phyloP scores from a whole-genome alignment of 768 basidiomycete species.

The Suillus hirtellus region DNA sequence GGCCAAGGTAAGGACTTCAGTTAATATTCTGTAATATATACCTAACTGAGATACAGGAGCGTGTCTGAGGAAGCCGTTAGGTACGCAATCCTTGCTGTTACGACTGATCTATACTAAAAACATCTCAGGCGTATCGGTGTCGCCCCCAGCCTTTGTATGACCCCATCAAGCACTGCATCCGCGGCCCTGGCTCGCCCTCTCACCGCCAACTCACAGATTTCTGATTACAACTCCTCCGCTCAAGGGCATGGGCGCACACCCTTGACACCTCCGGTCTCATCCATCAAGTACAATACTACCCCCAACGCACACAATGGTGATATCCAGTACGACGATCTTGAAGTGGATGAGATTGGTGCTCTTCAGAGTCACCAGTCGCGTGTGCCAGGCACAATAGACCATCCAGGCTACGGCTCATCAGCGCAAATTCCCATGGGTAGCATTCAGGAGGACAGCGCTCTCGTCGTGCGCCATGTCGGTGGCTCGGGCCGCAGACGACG shows the following conservation, averaged over 20 bases:
- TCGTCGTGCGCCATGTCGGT: conserved; percentile 13
- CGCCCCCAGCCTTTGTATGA: conserved; percentile 42
- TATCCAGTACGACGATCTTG: conserved; percentile 12
- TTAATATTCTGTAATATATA: conserved; percentile 7
- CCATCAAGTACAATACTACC: conserved; percentile 31
- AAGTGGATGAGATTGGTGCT: conserved; percentile 24
- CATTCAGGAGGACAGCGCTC: conserved; percentile 25
- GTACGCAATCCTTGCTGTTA: conserved; percentile 19
- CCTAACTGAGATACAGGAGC: conserved; percentile 41
- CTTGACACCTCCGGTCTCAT: conserved; percentile 18
- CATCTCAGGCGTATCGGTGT: conserved; percentile 47
- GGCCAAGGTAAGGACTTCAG: conserved; percentile 64
- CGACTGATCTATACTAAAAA: conserved; percentile 2
- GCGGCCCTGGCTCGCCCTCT: conserved; percentile 30
- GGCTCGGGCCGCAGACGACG: conserved; percentile 30
- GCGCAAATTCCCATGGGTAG: conserved; percentile 21
- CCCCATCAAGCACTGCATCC: conserved; percentile 30
- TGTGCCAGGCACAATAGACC: conserved; percentile 25
- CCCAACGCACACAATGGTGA: conserved; percentile 26
- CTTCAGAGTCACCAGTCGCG: conserved; percentile 14
- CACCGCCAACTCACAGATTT: conserved; percentile 22
- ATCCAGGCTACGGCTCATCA: conserved; percentile 29
- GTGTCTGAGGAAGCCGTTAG: conserved; percentile 74
- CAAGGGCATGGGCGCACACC: conserved; percentile 17
- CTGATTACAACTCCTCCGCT: conserved; percentile 15